These are phyloP conservation scores for Meira miltonrushii DNA, from an alignment of 1,284 basidiomycete genomes.

Conservation along the genomic window DNA sequence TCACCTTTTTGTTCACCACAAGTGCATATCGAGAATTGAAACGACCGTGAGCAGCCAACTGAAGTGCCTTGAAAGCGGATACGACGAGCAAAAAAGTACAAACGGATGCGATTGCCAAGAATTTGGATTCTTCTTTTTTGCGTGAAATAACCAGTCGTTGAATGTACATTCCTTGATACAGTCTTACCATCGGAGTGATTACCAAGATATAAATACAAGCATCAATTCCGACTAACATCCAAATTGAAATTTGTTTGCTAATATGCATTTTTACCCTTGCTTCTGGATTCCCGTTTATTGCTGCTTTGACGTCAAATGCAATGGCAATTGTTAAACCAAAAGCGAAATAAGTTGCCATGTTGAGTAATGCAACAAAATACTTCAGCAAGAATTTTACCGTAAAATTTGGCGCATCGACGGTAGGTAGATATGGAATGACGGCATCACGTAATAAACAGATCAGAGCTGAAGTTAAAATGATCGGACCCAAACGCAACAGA, in stretches of 20 bases:
- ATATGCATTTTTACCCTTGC: slow-evolving; percentile 3
- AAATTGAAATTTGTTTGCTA: slow-evolving; percentile 9
- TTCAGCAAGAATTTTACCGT: not conserved
- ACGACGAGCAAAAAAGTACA: slow-evolving; percentile 4
- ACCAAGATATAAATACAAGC: slow-evolving; percentile 1
- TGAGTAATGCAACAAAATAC: not conserved
- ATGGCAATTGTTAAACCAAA: slow-evolving; percentile 8
- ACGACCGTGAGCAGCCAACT: not conserved
- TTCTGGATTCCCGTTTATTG: slow-evolving; percentile 5
- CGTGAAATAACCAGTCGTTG: not conserved
- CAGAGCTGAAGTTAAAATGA: slow-evolving; percentile 5
- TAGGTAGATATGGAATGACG: not conserved
- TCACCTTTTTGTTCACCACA: slow-evolving; percentile 6
- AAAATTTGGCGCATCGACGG: not conserved
- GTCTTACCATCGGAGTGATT: not conserved
- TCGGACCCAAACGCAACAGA: not conserved
- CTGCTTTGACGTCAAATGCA: slow-evolving; percentile 8
- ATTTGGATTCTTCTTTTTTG: slow-evolving; percentile 5
- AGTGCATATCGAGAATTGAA: not conserved
- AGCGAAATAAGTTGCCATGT: not conserved
- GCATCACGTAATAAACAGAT: slow-evolving; percentile 4
- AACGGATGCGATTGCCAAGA: not conserved
- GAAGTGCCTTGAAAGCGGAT: slow-evolving; percentile 3
- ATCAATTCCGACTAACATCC: not conserved
- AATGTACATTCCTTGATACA: not conserved